Evolutionary conservation across 169 alveolate species (phyloP), one percentile per base, ranked within the genome.

Genomic region (Cryptosporidium ubiquitum): DNA sequence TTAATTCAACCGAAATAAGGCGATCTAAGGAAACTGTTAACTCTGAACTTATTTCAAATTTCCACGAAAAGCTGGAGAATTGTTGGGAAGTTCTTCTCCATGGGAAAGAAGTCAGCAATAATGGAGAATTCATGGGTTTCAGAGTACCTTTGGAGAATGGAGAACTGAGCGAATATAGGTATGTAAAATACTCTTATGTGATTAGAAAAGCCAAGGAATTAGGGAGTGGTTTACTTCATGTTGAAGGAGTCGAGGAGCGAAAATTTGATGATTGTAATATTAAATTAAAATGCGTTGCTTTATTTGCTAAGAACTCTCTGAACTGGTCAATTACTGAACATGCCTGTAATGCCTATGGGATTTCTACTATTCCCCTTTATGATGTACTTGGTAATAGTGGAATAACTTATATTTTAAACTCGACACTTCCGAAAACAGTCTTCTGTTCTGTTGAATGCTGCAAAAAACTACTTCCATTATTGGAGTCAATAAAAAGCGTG

Each of bases 301-400:
- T 79, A 5, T 79, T 79, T 58, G 33, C 79, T 6, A 79, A 79
- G 66, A 92, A 92, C 61, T 68, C 94, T 40, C 44, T 69, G n/a
- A 94, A 93, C 68, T 93, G 94, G 94, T 74, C 91, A 14, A 84
- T 92, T n/a, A 66, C 91, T 1, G 94, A 93, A 68, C 84, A 91
- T 14, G 93, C 93, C 6, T 91, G 93, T 49, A 84, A 91, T 79
- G 75, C 85, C 40, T 86, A 85, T 26, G 42, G 84, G 18, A 52
- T 92, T n/a, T 85, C 93, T 18, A 58, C 93, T 2, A 84, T 91
- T 4, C 94, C 95, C 2, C 91, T 93, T 33, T 93, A 91, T 84
- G 86, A 91, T 9, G 92, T 92, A 18, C 64, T 91, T n/a, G 93
- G 94, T 0, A 55, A 39, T 37, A 93, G 70, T 60, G 94, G 93